Evolutionary conservation across 2,329 filamentous ascomycete species (phyloP).

Genomic region (Zasmidium cellare): DNA sequence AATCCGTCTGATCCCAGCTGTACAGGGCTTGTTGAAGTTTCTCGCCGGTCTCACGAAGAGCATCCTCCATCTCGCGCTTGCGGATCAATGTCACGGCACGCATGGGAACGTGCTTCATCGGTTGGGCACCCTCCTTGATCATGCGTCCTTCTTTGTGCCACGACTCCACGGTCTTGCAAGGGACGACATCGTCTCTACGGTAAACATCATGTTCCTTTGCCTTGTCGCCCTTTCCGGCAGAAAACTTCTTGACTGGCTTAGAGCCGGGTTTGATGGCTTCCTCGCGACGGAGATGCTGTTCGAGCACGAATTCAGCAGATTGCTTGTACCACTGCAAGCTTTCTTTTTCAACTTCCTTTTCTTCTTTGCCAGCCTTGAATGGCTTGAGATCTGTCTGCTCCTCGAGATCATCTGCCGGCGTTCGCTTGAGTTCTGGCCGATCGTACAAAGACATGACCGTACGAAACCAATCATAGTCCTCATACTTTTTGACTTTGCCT

Average conservation of each 20-base stretch:
- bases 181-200: constrained; percentile 73
- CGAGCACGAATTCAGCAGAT: constrained; percentile 80
- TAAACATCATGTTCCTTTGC: constrained; percentile 78
- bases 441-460: constrained; percentile 73
- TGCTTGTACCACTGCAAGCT: constrained; percentile 87
- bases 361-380: constrained; percentile 58
- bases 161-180: constrained; percentile 87
- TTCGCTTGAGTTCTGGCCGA: constrained; percentile 55
- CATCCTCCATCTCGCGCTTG: constrained; percentile 84
- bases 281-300: constrained; percentile 84
- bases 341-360: constrained; percentile 51
- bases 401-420: constrained; percentile 75
- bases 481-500: constrained; percentile 74
- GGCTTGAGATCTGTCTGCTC: constrained; percentile 75
- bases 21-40: constrained; percentile 88
- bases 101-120: constrained; percentile 84
- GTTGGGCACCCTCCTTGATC: constrained; percentile 67
- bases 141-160: constrained; percentile 96
- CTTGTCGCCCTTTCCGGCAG: constrained; percentile 70
- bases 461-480: constrained; percentile 87
- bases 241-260: constrained; percentile 72
- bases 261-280: constrained; percentile 76
- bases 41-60: constrained; percentile 73
- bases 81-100: constrained; percentile 86
- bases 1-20: constrained; percentile 82